Evolutionary conservation across 2,329 filamentous ascomycete species (phyloP).

Genomic region (Aspergillus puulaauensis): DNA sequence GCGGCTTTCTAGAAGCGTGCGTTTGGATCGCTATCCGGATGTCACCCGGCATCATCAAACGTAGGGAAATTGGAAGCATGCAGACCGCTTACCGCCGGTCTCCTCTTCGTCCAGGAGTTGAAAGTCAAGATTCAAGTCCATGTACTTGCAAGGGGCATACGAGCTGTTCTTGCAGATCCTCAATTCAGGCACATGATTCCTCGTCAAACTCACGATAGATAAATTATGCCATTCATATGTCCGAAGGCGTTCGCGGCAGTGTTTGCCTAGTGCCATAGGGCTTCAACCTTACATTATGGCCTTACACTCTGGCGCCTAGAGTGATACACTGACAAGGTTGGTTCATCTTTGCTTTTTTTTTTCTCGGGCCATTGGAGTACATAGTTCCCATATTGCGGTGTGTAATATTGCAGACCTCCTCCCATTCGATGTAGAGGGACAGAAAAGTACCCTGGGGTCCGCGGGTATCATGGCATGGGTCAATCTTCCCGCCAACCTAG

Average conservation of each 20-base stretch:
- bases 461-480: neutral
- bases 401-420: neutral
- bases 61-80: neutral
- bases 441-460: neutral
- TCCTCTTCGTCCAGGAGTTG: neutral
- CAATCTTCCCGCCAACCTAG: neutral
- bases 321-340: constrained; percentile 10
- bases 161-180: neutral
- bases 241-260: neutral
- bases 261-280: neutral
- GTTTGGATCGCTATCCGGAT: constrained; percentile 1
- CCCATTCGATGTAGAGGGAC: neutral
- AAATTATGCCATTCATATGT: neutral
- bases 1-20: constrained; percentile 4
- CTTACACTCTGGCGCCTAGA: neutral
- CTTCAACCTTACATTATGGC: neutral
- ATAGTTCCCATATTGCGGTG: constrained; percentile 12
- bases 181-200: neutral
- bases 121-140: constrained; percentile 1
- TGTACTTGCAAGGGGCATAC: neutral
- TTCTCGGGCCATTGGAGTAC: neutral
- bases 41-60: constrained; percentile 9
- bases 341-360: neutral
- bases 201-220: neutral
- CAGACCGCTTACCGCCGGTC: constrained; percentile 6